Evolutionary conservation across 148 eudicot genomes (phyloP), one percentile per base, ranked within the genome.

Genomic region (Rhododendron williamsianum): DNA sequence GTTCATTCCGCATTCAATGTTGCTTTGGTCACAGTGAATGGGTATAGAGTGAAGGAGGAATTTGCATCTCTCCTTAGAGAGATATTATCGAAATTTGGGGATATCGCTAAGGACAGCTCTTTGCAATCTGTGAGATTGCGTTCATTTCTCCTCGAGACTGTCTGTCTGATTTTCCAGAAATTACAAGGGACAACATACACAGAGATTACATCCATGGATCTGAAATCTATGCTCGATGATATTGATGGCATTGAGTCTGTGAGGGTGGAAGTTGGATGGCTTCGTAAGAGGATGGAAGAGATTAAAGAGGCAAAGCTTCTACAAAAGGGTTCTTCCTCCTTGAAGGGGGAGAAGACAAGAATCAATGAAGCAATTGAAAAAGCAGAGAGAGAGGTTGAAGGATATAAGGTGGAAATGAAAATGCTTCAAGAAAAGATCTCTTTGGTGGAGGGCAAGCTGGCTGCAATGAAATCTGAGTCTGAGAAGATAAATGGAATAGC

Each of bases 361-460:
- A 79, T 25, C 23, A 49, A 7, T 13, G 82, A 46, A 49, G 82
- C 23, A 27, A 79, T 79, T 49, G 82, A 16, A 49, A 48, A 49
- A 6, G 19, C 15, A 52, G 82, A 49, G 82, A 48, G 23, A 79
- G 38, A 25, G 56, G 21, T 79, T 51, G 82, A 49, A 30, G 35
- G 21, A 30, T 79, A 78, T 3, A 10, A 78, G 35, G 21, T 6
- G 2, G 60, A 79, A 49, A 79, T 79, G 60, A 11, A 21, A 79
- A 49, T 79, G 58, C 60, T 79, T n/a, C 82, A 79, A 79, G 60
- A 79, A 33, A 79, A 79, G 33, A 79, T 79, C 36, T 79, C 58
- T 27, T 49, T 49, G 11, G 4, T 30, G 36, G 21, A 79, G 38
- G 82, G 15, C 19, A 27, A 79, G 60, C 36, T 49, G 60, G 60